Conservation (phyloP, 352 stramenopile species). For the Phytophthora cryptogea region DNA sequence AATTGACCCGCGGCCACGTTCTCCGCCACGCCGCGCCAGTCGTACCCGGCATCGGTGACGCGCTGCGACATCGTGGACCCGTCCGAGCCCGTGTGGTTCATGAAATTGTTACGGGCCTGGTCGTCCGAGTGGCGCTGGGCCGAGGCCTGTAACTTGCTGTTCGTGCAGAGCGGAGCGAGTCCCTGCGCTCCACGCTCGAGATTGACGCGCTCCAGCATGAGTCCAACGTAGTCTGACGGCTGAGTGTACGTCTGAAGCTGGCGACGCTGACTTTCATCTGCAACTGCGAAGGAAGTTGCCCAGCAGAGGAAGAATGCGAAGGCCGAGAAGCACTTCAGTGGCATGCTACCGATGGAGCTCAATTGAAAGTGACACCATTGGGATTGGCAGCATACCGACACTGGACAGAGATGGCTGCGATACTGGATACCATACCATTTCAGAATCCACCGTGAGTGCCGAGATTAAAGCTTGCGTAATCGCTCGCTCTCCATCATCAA, state of each 20-base stretch:
- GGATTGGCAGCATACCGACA: conserved; percentile 5
- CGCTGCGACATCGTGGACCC: conserved; percentile 41
- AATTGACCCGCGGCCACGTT: conserved; percentile 48
- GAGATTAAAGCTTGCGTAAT: conserved; percentile 22
- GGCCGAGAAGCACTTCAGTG: conserved; percentile 3
- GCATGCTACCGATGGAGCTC: conserved; percentile 1
- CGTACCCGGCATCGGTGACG: conserved; percentile 47
- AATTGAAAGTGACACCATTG: conserved; percentile 13
- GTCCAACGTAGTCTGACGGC: conserved; percentile 17
- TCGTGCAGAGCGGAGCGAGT: conserved; percentile 40
- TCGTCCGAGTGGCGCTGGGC: conserved; percentile 43
- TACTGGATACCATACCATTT: conserved; percentile 21
- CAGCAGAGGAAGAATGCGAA: conserved; percentile 9
- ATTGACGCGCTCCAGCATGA: conserved; percentile 60
- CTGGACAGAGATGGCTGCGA: conserved; percentile 18
- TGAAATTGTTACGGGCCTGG: conserved; percentile 49
- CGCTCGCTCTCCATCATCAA: conserved; percentile 17
- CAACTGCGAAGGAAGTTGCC: not conserved
- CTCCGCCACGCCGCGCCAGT: conserved; percentile 48
- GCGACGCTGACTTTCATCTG: conserved; percentile 9
- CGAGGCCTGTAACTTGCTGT: conserved; percentile 34
- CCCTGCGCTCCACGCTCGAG: conserved; percentile 39
- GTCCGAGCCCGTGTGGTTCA: conserved; percentile 50
- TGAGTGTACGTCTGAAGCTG: conserved; percentile 32
- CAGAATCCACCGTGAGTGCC: conserved; percentile 17